A percentile compares a stretch with the other conserved stretches of the same genome.
Conservation (phyloP, 2,329 filamentous ascomycete species). For the Verticillium klebahnii region DNA sequence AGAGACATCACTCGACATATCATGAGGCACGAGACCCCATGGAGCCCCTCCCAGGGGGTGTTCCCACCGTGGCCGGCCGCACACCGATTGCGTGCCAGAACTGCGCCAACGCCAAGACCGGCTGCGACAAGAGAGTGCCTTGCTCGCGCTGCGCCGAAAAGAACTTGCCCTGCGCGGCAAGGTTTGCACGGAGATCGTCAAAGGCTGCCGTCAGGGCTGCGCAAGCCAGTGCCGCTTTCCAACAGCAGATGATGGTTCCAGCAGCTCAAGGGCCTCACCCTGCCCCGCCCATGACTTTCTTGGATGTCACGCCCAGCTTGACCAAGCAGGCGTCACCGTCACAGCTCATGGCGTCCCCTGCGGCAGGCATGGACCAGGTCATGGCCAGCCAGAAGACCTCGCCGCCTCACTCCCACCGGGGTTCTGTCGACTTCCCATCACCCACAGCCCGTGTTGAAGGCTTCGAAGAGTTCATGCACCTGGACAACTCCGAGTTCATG, state of each 20-base stretch:
- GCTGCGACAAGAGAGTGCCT: constrained; percentile 32
- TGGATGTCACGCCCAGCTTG: constrained; percentile 27
- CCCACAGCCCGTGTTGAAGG: constrained; percentile 29
- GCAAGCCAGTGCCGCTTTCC: constrained; percentile 31
- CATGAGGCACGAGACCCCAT: constrained; percentile 44
- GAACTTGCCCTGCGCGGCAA: constrained; percentile 30
- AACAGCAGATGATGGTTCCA: constrained; percentile 16
- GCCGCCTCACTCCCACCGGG: constrained; percentile 26
- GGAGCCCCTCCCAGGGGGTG: constrained; percentile 37
- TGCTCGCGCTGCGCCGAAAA: constrained; percentile 33
- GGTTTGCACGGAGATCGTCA: constrained; percentile 46
- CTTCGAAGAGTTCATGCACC: constrained; percentile 38
- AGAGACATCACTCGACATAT: constrained; percentile 46
- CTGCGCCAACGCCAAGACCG: constrained; percentile 33
- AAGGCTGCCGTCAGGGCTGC: constrained; percentile 41
- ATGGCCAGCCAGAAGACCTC: constrained; percentile 24
- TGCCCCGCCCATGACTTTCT: constrained; percentile 26
- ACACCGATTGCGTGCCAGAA: constrained; percentile 32
- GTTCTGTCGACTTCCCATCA: constrained; percentile 29
- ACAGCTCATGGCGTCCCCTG: constrained; percentile 22
- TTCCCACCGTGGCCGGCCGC: constrained; percentile 33
- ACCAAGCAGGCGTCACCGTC: constrained; percentile 17
- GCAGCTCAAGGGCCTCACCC: constrained; percentile 8
- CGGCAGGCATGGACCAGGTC: constrained; percentile 25
- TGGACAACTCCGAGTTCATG: constrained; percentile 28